These are phyloP conservation scores for Tylopilus sp. DNA, from an alignment of 1,284 basidiomycete genomes.

Conservation along the genomic window DNA sequence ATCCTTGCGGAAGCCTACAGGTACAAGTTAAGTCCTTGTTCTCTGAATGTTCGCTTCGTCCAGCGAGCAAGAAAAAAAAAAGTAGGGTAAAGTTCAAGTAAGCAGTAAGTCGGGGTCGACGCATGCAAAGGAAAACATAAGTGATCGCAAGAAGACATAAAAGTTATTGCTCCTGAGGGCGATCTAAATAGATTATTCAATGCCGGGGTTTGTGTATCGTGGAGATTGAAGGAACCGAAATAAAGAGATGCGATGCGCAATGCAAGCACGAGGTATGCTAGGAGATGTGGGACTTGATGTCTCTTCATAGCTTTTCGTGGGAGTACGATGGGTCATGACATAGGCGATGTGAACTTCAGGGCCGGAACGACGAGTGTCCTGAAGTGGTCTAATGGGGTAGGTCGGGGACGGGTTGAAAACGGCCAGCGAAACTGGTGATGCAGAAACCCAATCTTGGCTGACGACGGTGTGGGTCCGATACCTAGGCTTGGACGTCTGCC, in stretches of 20 bases:
- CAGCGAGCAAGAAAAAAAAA: background rate
- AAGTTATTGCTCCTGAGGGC: background rate
- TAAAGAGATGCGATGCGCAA: background rate
- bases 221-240: background rate
- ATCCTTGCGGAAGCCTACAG: background rate
- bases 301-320: slow-evolving; percentile 9
- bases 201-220: background rate
- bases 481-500: slow-evolving; percentile 8
- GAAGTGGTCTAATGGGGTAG: background rate
- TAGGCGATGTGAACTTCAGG: background rate
- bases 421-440: background rate
- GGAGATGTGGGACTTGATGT: background rate
- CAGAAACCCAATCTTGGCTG: background rate
- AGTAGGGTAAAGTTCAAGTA: background rate
- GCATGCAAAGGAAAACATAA: background rate
- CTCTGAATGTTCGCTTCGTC: background rate
- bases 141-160: background rate
- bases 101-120: no score
- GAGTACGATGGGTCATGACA: background rate
- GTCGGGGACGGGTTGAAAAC: background rate
- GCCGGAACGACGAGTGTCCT: background rate
- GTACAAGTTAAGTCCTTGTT: background rate
- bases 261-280: background rate
- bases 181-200: background rate
- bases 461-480: background rate